A percentile compares a stretch with the other conserved stretches of the same genome.
These are phyloP conservation scores for Arthrobotrys iridis DNA, from an alignment of 2,329 filamentous ascomycete species.

Conservation along the genomic window DNA sequence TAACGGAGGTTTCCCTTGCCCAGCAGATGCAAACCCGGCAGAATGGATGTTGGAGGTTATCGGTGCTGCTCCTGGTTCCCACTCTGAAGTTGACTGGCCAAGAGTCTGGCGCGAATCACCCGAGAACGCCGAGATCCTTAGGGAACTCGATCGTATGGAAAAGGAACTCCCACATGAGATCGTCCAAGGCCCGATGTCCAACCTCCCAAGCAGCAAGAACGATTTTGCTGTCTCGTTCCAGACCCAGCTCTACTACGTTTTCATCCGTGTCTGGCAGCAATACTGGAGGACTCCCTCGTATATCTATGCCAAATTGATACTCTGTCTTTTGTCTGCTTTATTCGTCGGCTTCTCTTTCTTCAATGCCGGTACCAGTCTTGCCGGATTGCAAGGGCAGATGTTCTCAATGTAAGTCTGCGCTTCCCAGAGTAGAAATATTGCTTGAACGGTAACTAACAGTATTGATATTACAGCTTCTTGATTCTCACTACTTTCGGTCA, in stretches of 20 bases:
- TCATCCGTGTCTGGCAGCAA: constrained; percentile 82
- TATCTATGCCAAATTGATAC: constrained; percentile 81
- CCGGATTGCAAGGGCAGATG: constrained; percentile 86
- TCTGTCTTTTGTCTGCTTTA: constrained; percentile 71
- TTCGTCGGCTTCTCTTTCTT: constrained; percentile 87
- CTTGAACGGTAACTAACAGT: neutral
- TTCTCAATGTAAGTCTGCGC: constrained; percentile 75
- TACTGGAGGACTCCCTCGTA: constrained; percentile 92
- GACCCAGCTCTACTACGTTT: constrained; percentile 74
- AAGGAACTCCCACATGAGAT: constrained; percentile 50
- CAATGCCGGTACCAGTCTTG: constrained; percentile 74
- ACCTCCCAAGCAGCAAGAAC: constrained; percentile 70
- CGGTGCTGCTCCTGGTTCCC: constrained; percentile 67
- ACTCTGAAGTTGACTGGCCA: constrained; percentile 63
- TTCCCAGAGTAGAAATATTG: neutral
- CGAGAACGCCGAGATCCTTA: constrained; percentile 64
- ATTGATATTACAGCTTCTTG: constrained; percentile 69
- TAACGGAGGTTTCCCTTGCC: constrained; percentile 70
- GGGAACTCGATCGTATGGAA: constrained; percentile 64
- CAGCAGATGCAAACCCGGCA: constrained; percentile 67
- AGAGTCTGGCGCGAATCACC: constrained; percentile 65
- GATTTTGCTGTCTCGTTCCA: constrained; percentile 83
- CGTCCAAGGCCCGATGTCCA: constrained; percentile 54
- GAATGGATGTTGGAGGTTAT: constrained; percentile 90
- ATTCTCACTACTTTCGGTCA: constrained; percentile 82